Conservation (phyloP, 768 basidiomycete species). For the Amanita pseudoporphyria region DNA sequence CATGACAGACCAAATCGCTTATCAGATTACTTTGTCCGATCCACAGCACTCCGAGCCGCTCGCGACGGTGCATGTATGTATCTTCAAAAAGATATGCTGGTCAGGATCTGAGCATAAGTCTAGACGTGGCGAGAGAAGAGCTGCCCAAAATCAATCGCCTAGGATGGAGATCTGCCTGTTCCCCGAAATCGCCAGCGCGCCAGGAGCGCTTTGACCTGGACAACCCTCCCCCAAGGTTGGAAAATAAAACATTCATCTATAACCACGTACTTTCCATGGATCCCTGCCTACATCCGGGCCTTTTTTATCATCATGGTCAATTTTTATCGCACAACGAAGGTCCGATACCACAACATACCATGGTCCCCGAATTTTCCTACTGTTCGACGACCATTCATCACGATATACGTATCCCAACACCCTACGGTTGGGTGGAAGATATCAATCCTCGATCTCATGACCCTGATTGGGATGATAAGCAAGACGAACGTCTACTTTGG, state of each 20-base stretch:
- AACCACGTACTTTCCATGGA: conserved; percentile 39
- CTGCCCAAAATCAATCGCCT: conserved; percentile 22
- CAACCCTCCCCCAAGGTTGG: conserved; percentile 20
- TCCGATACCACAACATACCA: conserved; percentile 29
- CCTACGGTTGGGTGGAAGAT: conserved; percentile 38
- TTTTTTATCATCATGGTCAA: conserved; percentile 40
- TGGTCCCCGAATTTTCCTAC: conserved; percentile 45
- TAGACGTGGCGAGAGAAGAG: conserved; percentile 19
- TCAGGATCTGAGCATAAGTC: not conserved
- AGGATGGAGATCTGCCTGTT: conserved; percentile 33
- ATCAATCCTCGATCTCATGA: conserved; percentile 34
- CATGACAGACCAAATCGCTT: conserved; percentile 33
- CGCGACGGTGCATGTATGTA: conserved; percentile 17
- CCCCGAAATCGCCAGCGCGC: conserved; percentile 28
- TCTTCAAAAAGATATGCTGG: not conserved
- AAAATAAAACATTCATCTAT: conserved; percentile 38
- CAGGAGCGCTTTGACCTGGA: conserved; percentile 24
- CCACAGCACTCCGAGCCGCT: conserved; percentile 20
- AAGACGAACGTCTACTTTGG: conserved; percentile 57
- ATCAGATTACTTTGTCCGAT: conserved; percentile 24
- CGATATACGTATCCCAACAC: conserved; percentile 42
- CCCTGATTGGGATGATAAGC: conserved; percentile 55
- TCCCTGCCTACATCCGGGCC: conserved; percentile 36
- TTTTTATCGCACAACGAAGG: conserved; percentile 40
- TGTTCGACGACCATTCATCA: conserved; percentile 42